A percentile compares a stretch with the other conserved stretches of the same genome.
phyloP scores from a whole-genome alignment of 2,329 filamentous ascomycete species.

The Emmonsiellopsis sp. region DNA sequence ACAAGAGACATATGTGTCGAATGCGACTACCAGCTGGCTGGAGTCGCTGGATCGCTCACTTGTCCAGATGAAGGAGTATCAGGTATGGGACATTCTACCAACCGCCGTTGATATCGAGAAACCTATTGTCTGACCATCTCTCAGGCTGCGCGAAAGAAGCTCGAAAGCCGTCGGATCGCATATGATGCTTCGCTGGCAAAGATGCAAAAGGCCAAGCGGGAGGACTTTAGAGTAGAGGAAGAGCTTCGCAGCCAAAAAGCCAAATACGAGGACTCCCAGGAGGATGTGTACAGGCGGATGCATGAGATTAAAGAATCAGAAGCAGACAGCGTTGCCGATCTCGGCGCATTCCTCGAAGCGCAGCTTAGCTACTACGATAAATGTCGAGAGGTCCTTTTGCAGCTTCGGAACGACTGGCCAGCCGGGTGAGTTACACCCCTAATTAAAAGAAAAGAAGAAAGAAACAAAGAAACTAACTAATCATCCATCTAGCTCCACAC shows the following conservation, averaged over 20 bases:
- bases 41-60: conserved; percentile 84
- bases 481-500: conserved; percentile 17
- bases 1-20: conserved; percentile 72
- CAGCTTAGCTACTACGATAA: conserved; percentile 88
- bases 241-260: conserved; percentile 83
- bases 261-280: conserved; percentile 91
- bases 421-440: conserved; percentile 40
- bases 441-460: neutral
- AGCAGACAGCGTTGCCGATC: conserved; percentile 68
- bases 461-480: neutral
- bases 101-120: neutral
- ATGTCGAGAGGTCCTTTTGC: conserved; percentile 71
- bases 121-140: conserved; percentile 11
- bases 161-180: conserved; percentile 78
- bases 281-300: conserved; percentile 88
- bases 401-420: conserved; percentile 62
- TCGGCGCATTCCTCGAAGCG: conserved; percentile 74
- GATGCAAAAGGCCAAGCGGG: conserved; percentile 86
- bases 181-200: conserved; percentile 86
- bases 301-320: conserved; percentile 93
- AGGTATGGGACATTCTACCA: conserved; percentile 48
- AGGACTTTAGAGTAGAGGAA: conserved; percentile 88
- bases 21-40: conserved; percentile 75
- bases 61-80: conserved; percentile 95
- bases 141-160: conserved; percentile 78